Conservation (phyloP, 2,329 filamentous ascomycete genomes). For the Aspergillus pseudoterreus region DNA sequence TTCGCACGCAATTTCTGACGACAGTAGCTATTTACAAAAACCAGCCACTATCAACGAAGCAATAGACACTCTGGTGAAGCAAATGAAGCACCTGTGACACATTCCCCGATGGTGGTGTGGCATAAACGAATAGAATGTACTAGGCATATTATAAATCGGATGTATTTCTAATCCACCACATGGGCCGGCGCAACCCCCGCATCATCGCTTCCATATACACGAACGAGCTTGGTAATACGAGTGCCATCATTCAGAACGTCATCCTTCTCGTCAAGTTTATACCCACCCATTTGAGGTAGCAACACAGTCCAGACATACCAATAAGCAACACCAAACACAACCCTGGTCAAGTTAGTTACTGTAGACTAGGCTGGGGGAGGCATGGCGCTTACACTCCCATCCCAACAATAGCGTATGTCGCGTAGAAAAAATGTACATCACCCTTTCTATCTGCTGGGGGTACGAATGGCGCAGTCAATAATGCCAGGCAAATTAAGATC, state of each 20-base stretch:
- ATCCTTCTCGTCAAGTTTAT: slow-evolving; percentile 59
- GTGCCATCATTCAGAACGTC: slow-evolving; percentile 64
- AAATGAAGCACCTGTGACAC: neutral
- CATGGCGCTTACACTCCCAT: slow-evolving; percentile 38
- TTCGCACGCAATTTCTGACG: slow-evolving; percentile 28
- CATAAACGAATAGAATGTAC: neutral
- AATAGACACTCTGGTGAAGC: neutral
- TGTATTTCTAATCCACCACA: neutral
- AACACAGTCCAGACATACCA: slow-evolving; percentile 66
- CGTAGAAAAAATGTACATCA: slow-evolving; percentile 49
- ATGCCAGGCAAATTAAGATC: slow-evolving; percentile 50
- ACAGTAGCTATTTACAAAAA: too few relatives aligned
- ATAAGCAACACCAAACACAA: slow-evolving; percentile 59
- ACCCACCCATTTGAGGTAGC: slow-evolving; percentile 57
- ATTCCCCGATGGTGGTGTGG: neutral
- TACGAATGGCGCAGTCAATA: slow-evolving; percentile 62
- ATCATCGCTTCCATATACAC: slow-evolving; percentile 9
- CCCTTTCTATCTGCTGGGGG: slow-evolving; percentile 50
- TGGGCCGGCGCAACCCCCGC: neutral
- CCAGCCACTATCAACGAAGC: too few relatives aligned
- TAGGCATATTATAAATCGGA: slow-evolving; percentile 2
- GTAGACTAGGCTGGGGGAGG: slow-evolving; percentile 8
- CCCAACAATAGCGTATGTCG: slow-evolving; percentile 52
- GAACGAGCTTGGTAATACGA: slow-evolving; percentile 57
- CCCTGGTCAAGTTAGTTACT: slow-evolving; percentile 36